A percentile compares a stretch with the other conserved stretches of the same genome.
These are phyloP conservation scores for Scedosporium dehoogii DNA, from an alignment of 2,329 filamentous ascomycete genomes.

Conservation along the genomic window DNA sequence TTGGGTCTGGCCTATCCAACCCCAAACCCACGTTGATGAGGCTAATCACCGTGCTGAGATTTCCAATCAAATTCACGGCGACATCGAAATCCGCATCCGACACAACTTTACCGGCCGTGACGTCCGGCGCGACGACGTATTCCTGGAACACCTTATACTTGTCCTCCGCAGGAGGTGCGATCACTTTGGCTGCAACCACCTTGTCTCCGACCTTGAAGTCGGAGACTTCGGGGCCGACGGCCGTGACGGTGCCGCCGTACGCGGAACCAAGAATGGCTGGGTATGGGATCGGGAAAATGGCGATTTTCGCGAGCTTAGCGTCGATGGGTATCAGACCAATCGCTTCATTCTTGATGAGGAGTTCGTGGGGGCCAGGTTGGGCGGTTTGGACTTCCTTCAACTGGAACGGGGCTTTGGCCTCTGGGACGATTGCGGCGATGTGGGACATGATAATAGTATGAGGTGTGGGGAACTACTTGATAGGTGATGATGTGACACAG, in stretches of 20 bases:
- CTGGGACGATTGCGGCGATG: slow-evolving; percentile 8
- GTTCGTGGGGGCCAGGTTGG: slow-evolving; percentile 12
- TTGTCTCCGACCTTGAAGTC: slow-evolving; percentile 22
- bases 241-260: slow-evolving; percentile 20
- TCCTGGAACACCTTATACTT: slow-evolving; percentile 14
- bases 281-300: slow-evolving; percentile 14
- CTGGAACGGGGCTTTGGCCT: slow-evolving; percentile 5
- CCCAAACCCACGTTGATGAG: slow-evolving; percentile 11
- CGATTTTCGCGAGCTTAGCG: slow-evolving; percentile 16
- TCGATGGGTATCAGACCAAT: slow-evolving; percentile 20
- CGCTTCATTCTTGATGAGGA: slow-evolving; percentile 17
- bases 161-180: slow-evolving; percentile 8
- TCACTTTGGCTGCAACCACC: slow-evolving; percentile 12
- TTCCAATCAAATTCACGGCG: slow-evolving; percentile 15
- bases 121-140: slow-evolving; percentile 12
- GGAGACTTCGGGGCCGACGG: slow-evolving; percentile 18
- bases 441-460: background rate
- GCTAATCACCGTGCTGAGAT: slow-evolving; percentile 16
- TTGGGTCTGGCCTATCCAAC: slow-evolving; percentile 6
- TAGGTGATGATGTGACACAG: too few relatives aligned
- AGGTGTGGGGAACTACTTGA: too few relatives aligned
- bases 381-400: slow-evolving; percentile 8
- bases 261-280: slow-evolving; percentile 19
- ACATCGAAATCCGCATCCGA: slow-evolving; percentile 14
- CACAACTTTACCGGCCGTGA: slow-evolving; percentile 13